Percentiles rank a stretch among this genome's conserved stretches.
Conservation (phyloP, 108 stramenopile species). For the Conticribra weissflogii region DNA sequence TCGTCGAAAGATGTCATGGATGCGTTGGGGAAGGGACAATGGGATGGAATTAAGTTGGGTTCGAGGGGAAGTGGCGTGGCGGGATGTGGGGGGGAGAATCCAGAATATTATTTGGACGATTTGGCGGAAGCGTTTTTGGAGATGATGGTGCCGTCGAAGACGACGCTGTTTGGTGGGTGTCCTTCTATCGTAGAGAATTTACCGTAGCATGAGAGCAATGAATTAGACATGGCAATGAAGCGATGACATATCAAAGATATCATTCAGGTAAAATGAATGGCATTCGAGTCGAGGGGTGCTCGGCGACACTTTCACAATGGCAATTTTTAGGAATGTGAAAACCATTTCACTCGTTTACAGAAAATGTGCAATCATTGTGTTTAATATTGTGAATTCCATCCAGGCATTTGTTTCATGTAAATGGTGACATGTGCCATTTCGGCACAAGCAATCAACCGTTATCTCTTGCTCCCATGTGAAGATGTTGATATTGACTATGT, state of each 20-base stretch:
- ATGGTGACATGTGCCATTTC: no score
- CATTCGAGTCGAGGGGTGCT: no score
- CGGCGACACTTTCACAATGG: no score
- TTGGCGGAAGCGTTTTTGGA: conserved; percentile 75
- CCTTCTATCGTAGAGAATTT: conserved; percentile 78
- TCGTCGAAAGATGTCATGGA: conserved; percentile 22
- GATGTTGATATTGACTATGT: no score
- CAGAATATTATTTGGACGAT: conserved; percentile 69
- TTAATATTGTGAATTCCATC: no score
- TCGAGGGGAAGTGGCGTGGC: conserved; percentile 46
- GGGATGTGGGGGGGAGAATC: conserved; percentile 68
- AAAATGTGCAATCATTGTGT: no score
- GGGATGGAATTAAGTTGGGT: conserved; percentile 61
- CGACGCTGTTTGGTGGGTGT: conserved; percentile 68
- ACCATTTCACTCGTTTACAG: no score
- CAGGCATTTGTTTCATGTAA: no score
- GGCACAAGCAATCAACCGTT: no score
- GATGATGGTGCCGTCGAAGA: conserved; percentile 63
- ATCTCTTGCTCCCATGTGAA: no score
- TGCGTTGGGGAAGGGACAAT: conserved; percentile 33
- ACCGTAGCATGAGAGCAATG: conserved; percentile 26
- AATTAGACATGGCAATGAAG: not conserved
- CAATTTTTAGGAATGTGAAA: no score
- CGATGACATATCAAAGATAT: not conserved
- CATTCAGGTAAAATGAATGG: no score